These are phyloP conservation scores for Sporothrix variecibatus DNA, from an alignment of 2,329 filamentous ascomycete species.

Conservation along the genomic window DNA sequence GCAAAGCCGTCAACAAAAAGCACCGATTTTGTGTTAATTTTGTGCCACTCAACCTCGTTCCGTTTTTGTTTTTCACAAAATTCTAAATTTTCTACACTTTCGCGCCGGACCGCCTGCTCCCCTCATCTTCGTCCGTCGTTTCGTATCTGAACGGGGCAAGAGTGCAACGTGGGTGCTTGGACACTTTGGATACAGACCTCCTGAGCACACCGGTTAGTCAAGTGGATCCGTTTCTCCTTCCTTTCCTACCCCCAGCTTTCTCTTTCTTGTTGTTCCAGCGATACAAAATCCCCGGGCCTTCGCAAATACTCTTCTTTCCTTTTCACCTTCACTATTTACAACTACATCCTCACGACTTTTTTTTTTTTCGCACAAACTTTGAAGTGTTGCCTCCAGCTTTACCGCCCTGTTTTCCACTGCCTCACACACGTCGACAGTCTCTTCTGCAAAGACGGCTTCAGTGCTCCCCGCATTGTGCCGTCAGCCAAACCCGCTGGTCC, in stretches of 20 bases:
- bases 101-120: conserved; percentile 22
- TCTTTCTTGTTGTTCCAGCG: conserved; percentile 6
- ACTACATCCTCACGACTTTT: not conserved
- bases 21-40: not conserved
- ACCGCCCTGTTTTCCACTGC: not conserved
- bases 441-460: not conserved
- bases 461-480: conserved; percentile 14
- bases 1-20: not conserved
- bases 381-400: not conserved
- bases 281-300: conserved; percentile 24
- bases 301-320: not conserved
- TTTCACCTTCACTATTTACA: not conserved
- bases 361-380: not conserved
- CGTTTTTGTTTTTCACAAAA: not conserved
- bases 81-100: not conserved
- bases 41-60: not conserved
- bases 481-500: conserved; percentile 19
- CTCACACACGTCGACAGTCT: not conserved
- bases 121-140: conserved; percentile 25
- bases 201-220: conserved; percentile 19
- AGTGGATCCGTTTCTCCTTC: conserved; percentile 24
- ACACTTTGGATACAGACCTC: conserved; percentile 25
- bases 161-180: conserved; percentile 29
- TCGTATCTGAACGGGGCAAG: conserved; percentile 23
- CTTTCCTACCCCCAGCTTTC: not conserved